Evolutionary conservation across 371 early-diverging fungal species (phyloP).

Genomic region (Haplosporangium sp.): DNA sequence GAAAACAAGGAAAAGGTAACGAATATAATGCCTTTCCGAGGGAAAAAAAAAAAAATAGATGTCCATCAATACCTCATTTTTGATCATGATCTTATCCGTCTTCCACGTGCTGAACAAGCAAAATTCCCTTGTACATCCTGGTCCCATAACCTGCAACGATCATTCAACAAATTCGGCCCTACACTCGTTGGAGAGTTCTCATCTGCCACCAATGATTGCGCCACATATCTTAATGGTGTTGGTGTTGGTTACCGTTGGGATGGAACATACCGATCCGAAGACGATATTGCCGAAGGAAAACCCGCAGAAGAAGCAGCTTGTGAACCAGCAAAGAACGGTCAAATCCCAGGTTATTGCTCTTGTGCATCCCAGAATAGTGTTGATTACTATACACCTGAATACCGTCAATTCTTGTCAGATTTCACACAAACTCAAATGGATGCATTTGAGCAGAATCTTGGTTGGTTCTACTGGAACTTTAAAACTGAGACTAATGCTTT

Average conservation of each 20-base stretch:
- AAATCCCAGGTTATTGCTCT: conserved; percentile 53
- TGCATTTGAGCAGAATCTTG: conserved; percentile 64
- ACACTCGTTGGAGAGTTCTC: conserved; percentile 82
- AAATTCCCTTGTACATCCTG: conserved; percentile 61
- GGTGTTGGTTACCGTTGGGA: conserved; percentile 76
- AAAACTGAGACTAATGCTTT: conserved; percentile 80
- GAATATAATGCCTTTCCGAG: not conserved
- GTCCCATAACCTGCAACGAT: conserved; percentile 52
- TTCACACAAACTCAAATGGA: conserved; percentile 67
- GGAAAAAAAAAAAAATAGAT: conserved; percentile 29
- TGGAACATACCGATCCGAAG: conserved; percentile 59
- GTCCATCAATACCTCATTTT: conserved; percentile 68
- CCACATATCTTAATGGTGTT: conserved; percentile 78
- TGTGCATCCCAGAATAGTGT: conserved; percentile 63
- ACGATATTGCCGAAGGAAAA: conserved; percentile 23
- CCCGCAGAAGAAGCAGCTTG: conserved; percentile 38
- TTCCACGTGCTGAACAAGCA: conserved; percentile 57
- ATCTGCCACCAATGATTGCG: conserved; percentile 81
- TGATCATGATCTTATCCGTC: conserved; percentile 59
- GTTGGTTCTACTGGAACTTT: conserved; percentile 88
- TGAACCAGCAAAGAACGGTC: conserved; percentile 16
- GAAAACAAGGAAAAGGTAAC: not conserved
- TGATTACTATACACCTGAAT: conserved; percentile 49
- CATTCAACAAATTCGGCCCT: conserved; percentile 57
- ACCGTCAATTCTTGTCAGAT: conserved; percentile 50